Base-by-base conservation (phyloP, 768 basidiomycete genomes). In the Xerocomellus amylosporus region DNA sequence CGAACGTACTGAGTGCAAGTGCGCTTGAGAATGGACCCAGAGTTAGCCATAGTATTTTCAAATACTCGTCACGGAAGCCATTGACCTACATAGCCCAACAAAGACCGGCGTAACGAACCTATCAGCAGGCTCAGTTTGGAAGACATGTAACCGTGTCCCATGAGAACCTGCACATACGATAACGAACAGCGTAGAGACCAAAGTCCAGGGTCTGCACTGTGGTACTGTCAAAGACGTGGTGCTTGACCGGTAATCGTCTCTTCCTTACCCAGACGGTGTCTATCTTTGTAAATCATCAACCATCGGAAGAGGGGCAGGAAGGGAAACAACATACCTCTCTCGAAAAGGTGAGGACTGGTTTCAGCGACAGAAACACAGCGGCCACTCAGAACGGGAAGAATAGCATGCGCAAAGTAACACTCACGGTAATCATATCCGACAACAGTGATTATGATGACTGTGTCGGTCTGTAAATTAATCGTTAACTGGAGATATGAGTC, bases 81-180 rank as follows among this genome's bases (percentile, higher is more conserved):
- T 20, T 36, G 8, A 51, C 62, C 2, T 42, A 64, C 62, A 51
- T 13, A 10, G 33, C 30, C 51, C 54, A 54, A 38, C 49, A 52
- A 37, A 63, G 31, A 26, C 62, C 58, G 1, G 34, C 4, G 22
- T 60, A 63, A 34, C 62, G 62, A n/a, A 64, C 44, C 62, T 63
- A n/a, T 40, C 3, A 5, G 15, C n/a, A 14, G 0, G 5, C 3
- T 43, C 10, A 45, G 37, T 30, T 24, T 22, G 6, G 6, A 34
- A 38, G n/a, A 9, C 14, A n/a, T 38, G 26, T 15, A 13, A 2
- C 10, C 24, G 3, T 19, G 19, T n/a, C 10, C 12, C 2, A n/a
- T 9, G 24, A 36, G 19, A 6, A 2, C 7, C 5, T 15, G 22
- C n/a, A 51, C 63, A 9, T 24, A 64, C 63, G 1, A 65, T 1